phyloP scores from a whole-genome alignment of 2,329 filamentous ascomycete species.

The Penicillium fuscoglaucum region DNA sequence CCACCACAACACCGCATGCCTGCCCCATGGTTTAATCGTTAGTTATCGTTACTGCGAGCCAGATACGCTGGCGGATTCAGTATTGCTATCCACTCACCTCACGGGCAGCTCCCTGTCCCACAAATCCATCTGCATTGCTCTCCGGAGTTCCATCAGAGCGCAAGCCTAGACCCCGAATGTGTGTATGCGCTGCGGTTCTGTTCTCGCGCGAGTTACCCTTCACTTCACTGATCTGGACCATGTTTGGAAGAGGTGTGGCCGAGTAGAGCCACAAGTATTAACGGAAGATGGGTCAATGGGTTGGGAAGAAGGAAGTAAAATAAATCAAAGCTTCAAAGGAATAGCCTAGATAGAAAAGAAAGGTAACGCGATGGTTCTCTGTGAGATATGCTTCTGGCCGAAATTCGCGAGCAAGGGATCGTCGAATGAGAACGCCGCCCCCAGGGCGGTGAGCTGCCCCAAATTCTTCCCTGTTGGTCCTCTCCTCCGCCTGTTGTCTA shows the following conservation, averaged over 20 bases:
- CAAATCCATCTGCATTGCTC: conserved; percentile 75
- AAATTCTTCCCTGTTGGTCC: conserved; percentile 32
- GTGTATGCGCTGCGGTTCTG: conserved; percentile 92
- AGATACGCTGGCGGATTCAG: conserved; percentile 1
- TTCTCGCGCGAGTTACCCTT: conserved; percentile 94
- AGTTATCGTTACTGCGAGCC: conserved; percentile 12
- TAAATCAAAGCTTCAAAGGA: conserved; percentile 14
- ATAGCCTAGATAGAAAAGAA: conserved; percentile 16
- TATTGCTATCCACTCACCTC: conserved; percentile 62
- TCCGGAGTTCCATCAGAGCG: conserved; percentile 84
- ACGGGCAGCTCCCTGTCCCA: conserved; percentile 82
- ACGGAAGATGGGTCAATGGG: conserved; percentile 8
- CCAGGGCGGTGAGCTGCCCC: conserved; percentile 40
- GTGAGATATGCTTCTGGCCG: conserved; percentile 29
- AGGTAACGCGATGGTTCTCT: conserved; percentile 16
- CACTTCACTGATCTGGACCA: conserved; percentile 91
- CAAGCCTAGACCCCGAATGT: conserved; percentile 93
- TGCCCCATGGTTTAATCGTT: conserved; percentile 38
- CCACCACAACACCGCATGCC: conserved; percentile 94
- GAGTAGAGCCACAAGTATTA: conserved; percentile 24
- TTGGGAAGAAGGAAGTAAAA: not conserved
- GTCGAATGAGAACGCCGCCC: conserved; percentile 31
- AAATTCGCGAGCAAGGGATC: conserved; percentile 38
- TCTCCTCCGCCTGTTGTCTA: conserved; percentile 11
- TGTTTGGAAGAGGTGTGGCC: conserved; percentile 43